phyloP scores from a whole-genome alignment of 2,329 filamentous ascomycete species.

The Neurospora sp. region DNA sequence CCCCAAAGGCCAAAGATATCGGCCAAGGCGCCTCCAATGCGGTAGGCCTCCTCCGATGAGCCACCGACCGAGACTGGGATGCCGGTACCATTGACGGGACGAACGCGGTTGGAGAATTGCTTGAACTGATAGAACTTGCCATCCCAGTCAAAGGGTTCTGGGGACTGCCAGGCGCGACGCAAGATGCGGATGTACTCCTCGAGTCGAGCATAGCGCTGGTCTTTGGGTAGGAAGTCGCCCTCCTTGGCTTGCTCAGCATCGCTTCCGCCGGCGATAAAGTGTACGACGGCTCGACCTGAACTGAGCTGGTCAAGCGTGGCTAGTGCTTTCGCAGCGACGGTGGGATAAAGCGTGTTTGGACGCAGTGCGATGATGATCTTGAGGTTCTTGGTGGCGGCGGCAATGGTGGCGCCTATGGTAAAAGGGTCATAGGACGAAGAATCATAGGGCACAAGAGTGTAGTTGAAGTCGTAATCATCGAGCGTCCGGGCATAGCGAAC shows the following conservation, averaged over 20 bases:
- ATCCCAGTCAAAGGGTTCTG: slow-evolving; percentile 51
- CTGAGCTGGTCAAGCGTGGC: slow-evolving; percentile 52
- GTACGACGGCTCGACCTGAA: slow-evolving; percentile 46
- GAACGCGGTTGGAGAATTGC: slow-evolving; percentile 43
- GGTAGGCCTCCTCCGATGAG: slow-evolving; percentile 48
- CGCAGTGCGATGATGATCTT: slow-evolving; percentile 52
- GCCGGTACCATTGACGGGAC: slow-evolving; percentile 36
- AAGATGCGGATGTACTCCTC: slow-evolving; percentile 55
- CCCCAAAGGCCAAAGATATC: slow-evolving; percentile 58
- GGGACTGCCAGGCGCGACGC: slow-evolving; percentile 45
- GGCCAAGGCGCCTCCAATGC: slow-evolving; percentile 45
- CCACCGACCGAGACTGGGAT: slow-evolving; percentile 51
- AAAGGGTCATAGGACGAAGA: slow-evolving; percentile 46
- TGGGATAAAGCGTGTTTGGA: slow-evolving; percentile 52
- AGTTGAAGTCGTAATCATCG: slow-evolving; percentile 52
- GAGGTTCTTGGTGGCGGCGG: slow-evolving; percentile 45
- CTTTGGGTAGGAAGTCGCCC: slow-evolving; percentile 48
- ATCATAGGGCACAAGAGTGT: slow-evolving; percentile 50
- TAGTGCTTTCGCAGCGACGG: slow-evolving; percentile 50
- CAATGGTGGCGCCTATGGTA: slow-evolving; percentile 49
- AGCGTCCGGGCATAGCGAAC: slow-evolving; percentile 45
- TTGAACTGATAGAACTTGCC: slow-evolving; percentile 51
- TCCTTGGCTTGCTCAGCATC: slow-evolving; percentile 50
- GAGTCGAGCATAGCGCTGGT: slow-evolving; percentile 45
- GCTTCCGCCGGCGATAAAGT: slow-evolving; percentile 53